A percentile compares a stretch with the other conserved stretches of the same genome.
phyloP scores from a whole-genome alignment of 495 filamentous ascomycete genomes.

The Penicillium coprophilum region DNA sequence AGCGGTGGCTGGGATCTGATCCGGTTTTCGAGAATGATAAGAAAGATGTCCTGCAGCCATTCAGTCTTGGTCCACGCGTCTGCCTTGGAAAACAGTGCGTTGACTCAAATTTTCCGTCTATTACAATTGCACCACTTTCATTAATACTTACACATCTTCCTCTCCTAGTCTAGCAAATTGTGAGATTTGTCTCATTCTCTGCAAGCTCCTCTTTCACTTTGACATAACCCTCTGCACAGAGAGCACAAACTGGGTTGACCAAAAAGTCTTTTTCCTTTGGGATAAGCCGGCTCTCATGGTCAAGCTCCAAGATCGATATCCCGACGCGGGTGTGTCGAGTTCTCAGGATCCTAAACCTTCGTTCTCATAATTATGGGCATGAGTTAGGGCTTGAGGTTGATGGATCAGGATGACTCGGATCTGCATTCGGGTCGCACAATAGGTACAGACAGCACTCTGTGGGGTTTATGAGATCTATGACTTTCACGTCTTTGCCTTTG shows the following conservation, averaged over 20 bases:
- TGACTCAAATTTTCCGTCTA: background rate
- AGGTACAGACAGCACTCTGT: background rate
- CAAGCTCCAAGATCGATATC: constrained; percentile 14
- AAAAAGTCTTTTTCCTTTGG: constrained; percentile 47
- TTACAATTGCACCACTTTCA: background rate
- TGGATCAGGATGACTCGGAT: no score
- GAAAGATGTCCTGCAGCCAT: constrained; percentile 42
- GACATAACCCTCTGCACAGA: constrained; percentile 44
- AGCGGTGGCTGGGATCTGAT: constrained; percentile 45
- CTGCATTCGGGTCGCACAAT: background rate
- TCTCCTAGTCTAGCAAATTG: constrained; percentile 49
- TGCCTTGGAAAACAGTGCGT: constrained; percentile 47
- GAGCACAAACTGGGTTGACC: constrained; percentile 38
- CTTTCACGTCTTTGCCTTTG: background rate
- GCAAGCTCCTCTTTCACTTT: constrained; percentile 54
- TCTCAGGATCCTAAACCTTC: background rate
- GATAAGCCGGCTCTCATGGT: constrained; percentile 44
- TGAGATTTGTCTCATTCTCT: constrained; percentile 55
- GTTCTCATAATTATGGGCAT: background rate
- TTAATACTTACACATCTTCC: background rate
- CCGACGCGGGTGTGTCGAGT: background rate
- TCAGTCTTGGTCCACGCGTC: constrained; percentile 40
- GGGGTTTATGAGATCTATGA: background rate
- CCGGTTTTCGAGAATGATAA: constrained; percentile 32
- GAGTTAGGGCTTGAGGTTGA: background rate